These are phyloP conservation scores for Paramecium octaurelia DNA, from an alignment of 73 alveolate species.

Conservation along the genomic window DNA sequence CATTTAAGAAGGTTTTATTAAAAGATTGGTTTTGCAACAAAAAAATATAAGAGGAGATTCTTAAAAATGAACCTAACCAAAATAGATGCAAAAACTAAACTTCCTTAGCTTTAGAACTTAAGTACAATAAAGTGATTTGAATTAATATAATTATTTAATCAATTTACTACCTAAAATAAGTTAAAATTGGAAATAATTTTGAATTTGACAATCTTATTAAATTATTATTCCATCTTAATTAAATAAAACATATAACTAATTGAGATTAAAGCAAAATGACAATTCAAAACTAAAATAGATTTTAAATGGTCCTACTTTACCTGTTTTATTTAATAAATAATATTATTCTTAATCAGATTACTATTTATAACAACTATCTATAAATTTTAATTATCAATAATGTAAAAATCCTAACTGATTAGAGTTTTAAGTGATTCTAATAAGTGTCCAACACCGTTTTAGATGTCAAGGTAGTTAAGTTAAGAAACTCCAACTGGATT, in stretches of 20 bases:
- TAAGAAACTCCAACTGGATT: neutral
- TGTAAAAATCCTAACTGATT: conserved; percentile 37
- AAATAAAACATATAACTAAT: too few relatives aligned
- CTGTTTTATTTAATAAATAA: neutral
- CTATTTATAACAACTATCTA: neutral
- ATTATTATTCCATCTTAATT: too few relatives aligned
- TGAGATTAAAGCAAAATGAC: neutral
- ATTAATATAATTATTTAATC: neutral
- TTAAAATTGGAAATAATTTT: too few relatives aligned
- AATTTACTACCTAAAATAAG: neutral
- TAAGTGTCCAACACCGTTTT: conserved; percentile 60
- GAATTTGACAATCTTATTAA: too few relatives aligned
- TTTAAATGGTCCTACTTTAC: neutral
- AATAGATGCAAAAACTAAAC: conserved; percentile 46
- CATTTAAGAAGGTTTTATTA: conserved; percentile 60
- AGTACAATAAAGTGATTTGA: neutral
- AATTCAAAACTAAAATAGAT: neutral
- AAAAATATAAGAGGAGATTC: conserved; percentile 57
- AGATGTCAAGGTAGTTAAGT: conserved; percentile 53
- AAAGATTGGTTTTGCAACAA: conserved; percentile 45
- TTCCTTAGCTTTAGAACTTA: neutral
- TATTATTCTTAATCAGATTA: neutral
- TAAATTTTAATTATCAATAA: neutral
- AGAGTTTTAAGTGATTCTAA: conserved; percentile 25
- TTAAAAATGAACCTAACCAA: conserved; percentile 58